Conservation (phyloP, 441 rosid species). For the Euphorbia celastroides region DNA sequence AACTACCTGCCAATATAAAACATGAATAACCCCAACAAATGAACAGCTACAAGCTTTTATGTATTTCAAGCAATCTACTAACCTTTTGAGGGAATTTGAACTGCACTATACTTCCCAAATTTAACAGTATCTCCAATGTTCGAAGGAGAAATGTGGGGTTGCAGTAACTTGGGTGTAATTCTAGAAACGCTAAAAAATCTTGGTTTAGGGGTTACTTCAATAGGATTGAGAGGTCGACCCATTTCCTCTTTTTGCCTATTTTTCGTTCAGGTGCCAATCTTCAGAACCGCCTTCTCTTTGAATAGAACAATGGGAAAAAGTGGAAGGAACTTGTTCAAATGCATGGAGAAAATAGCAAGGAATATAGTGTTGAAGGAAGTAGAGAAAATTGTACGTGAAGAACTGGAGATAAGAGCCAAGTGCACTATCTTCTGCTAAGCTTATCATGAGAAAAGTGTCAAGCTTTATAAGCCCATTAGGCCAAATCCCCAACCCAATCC, state of each 20-base stretch:
- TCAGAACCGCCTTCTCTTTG: not conserved
- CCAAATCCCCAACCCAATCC: no score
- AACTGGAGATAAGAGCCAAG: not conserved
- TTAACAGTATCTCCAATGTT: slow-evolving; percentile 13
- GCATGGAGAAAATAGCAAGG: no score
- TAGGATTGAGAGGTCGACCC: slow-evolving; percentile 26
- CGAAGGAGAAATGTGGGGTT: slow-evolving; percentile 19
- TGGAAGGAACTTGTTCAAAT: no score
- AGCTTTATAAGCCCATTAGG: no score
- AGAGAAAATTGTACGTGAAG: no score
- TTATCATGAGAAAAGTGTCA: no score
- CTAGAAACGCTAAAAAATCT: slow-evolving; percentile 15
- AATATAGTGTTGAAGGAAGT: no score
- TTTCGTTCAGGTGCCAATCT: not conserved
- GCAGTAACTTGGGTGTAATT: slow-evolving; percentile 16
- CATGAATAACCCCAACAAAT: not conserved
- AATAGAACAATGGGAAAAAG: no score
- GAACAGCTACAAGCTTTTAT: no score
- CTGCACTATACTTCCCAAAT: slow-evolving; percentile 2
- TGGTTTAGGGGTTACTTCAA: slow-evolving; percentile 18
- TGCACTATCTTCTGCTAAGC: no score
- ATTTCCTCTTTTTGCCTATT: slow-evolving; percentile 22
- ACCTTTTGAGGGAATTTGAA: slow-evolving; percentile 33
- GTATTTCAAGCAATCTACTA: not conserved
- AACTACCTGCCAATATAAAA: slow-evolving; percentile 25